Percentiles rank a stretch among this genome's conserved stretches.
Evolutionary conservation across 495 filamentous ascomycete species (phyloP).

Genomic region (Lophiostoma macrostomum): DNA sequence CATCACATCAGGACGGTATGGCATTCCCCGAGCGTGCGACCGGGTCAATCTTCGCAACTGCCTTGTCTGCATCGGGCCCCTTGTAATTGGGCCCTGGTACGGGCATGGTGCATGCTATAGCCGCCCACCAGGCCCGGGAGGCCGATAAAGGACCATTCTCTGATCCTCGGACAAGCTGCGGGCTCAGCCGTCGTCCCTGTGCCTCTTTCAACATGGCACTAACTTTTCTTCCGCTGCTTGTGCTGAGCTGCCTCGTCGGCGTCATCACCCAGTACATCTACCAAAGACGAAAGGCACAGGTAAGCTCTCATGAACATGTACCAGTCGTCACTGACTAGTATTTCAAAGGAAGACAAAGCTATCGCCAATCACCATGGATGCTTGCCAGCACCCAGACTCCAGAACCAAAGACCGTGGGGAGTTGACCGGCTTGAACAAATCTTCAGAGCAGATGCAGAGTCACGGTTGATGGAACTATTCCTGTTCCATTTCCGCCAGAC

Average conservation of each 20-base stretch:
- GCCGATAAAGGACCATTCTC: too few relatives aligned
- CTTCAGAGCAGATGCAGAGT: slow-evolving; percentile 20
- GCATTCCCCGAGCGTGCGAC: too few relatives aligned
- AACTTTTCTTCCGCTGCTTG: background rate
- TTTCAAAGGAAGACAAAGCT: slow-evolving; percentile 1
- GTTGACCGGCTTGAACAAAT: slow-evolving; percentile 43
- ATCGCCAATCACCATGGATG: slow-evolving; percentile 32
- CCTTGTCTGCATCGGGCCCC: too few relatives aligned
- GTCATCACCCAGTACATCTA: background rate
- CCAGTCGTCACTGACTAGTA: background rate
- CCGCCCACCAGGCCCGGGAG: too few relatives aligned
- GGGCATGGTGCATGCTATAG: too few relatives aligned
- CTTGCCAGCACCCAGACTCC: slow-evolving; percentile 37
- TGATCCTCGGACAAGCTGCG: too few relatives aligned
- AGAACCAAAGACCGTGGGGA: slow-evolving; percentile 44
- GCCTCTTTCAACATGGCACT: background rate
- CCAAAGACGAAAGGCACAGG: background rate
- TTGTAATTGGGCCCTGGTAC: too few relatives aligned
- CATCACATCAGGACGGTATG: too few relatives aligned
- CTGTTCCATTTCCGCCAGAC: slow-evolving; percentile 16
- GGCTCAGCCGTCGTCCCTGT: background rate
- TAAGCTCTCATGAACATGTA: background rate
- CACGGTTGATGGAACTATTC: slow-evolving; percentile 11
- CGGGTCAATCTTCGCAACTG: too few relatives aligned
- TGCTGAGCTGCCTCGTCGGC: background rate